A percentile compares a stretch with the other conserved stretches of the same genome.
phyloP scores from a whole-genome alignment of 345 rosid species.

The Camelina hispida region DNA sequence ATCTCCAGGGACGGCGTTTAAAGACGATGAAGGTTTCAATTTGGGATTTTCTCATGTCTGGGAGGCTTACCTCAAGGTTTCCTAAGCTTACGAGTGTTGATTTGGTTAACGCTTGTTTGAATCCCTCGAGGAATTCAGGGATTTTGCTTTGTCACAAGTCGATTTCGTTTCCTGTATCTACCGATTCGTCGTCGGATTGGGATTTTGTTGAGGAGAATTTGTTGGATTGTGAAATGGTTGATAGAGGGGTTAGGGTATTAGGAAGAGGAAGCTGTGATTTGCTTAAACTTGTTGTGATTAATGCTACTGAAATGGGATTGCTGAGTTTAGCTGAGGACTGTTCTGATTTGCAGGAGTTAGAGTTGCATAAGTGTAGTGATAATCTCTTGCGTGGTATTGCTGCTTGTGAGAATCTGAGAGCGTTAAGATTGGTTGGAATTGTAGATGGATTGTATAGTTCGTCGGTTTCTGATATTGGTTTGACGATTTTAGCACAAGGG shows the following conservation, averaged over 20 bases:
- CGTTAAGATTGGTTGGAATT: constrained; percentile 66
- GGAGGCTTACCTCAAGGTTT: constrained; percentile 64
- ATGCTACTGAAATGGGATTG: constrained; percentile 78
- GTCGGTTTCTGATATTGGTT: constrained; percentile 79
- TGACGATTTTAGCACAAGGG: constrained; percentile 94
- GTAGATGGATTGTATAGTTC: constrained; percentile 74
- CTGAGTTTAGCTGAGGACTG: constrained; percentile 67
- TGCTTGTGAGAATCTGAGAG: constrained; percentile 74
- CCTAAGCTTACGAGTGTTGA: constrained; percentile 71
- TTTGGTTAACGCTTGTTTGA: constrained; percentile 55
- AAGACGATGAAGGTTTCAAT: constrained; percentile 60
- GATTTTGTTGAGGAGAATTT: constrained; percentile 57
- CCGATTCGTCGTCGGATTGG: constrained; percentile 40
- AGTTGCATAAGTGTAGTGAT: constrained; percentile 75
- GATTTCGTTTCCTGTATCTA: constrained; percentile 50
- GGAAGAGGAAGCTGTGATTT: constrained; percentile 72
- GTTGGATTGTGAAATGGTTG: constrained; percentile 60
- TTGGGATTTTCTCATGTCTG: constrained; percentile 75
- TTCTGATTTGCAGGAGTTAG: constrained; percentile 71
- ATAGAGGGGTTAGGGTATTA: constrained; percentile 60
- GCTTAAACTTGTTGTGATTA: constrained; percentile 63
- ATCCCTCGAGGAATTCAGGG: constrained; percentile 54
- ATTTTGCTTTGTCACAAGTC: constrained; percentile 53
- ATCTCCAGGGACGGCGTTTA: constrained; percentile 73
- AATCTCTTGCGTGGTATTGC: constrained; percentile 79